phyloP scores from a whole-genome alignment of 371 early-diverging fungal species.

The Sporodiniella umbellata region DNA sequence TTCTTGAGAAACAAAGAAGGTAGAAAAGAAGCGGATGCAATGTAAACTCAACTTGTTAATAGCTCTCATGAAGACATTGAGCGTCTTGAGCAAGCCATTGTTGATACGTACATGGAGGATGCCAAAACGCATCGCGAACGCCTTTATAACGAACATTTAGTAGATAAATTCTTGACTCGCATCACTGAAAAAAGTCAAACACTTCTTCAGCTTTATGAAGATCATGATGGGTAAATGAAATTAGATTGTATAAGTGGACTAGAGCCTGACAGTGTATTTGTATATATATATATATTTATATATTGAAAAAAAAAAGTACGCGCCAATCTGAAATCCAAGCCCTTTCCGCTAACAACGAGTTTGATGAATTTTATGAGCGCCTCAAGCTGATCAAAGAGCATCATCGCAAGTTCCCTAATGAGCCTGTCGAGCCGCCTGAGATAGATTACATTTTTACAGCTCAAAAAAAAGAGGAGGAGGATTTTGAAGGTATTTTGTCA shows the following conservation, averaged over 20 bases:
- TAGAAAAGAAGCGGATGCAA: slow-evolving; percentile 3
- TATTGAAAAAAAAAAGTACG: no score
- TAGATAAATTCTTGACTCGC: slow-evolving; percentile 68
- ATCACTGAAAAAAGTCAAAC: slow-evolving; percentile 65
- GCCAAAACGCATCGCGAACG: slow-evolving; percentile 78
- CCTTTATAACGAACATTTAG: slow-evolving; percentile 80
- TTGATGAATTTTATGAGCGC: slow-evolving; percentile 86
- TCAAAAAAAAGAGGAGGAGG: slow-evolving; percentile 53
- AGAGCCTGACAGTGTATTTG: no score
- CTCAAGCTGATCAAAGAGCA: slow-evolving; percentile 81
- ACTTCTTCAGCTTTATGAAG: slow-evolving; percentile 66
- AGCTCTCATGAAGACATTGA: slow-evolving; percentile 90
- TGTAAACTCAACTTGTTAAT: slow-evolving; percentile 5
- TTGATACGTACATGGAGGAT: slow-evolving; percentile 75
- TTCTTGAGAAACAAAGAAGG: slow-evolving; percentile 73
- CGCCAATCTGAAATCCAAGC: slow-evolving; percentile 73
- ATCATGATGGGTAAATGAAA: slow-evolving; percentile 66
- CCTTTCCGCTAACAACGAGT: slow-evolving; percentile 69
- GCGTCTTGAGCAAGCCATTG: slow-evolving; percentile 85
- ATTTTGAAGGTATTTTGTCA: slow-evolving; percentile 51
- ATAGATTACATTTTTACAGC: slow-evolving; percentile 60
- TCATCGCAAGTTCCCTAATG: slow-evolving; percentile 82
- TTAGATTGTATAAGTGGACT: neutral
- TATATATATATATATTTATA: no score
- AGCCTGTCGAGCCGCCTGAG: slow-evolving; percentile 77